These are phyloP conservation scores for Strobilomyces dryophilus DNA, from an alignment of 768 basidiomycete species.

Conservation along the genomic window DNA sequence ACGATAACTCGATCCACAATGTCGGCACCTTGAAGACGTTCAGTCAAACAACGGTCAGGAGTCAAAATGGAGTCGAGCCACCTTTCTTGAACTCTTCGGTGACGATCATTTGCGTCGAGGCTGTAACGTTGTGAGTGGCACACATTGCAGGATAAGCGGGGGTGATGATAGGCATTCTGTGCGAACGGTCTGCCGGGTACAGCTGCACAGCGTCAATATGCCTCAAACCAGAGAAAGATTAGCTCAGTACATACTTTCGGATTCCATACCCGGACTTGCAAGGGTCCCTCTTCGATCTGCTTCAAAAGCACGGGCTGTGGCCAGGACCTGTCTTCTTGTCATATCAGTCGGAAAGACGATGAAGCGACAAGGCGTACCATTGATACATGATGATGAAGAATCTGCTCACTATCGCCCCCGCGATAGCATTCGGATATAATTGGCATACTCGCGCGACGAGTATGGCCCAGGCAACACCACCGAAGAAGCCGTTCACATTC, in stretches of 20 bases:
- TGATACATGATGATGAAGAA: constrained; percentile 99
- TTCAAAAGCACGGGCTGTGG: constrained; percentile 97
- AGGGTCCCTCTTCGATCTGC: constrained; percentile 92
- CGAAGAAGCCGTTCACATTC: constrained; percentile 95
- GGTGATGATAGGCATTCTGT: constrained; percentile 99
- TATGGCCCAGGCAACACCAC: constrained; percentile 98
- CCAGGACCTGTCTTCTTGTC: constrained; percentile 71
- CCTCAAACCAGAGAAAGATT: too few species aligned
- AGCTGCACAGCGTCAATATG: constrained; percentile 43
- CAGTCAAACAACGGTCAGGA: constrained; percentile 8
- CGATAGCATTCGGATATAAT: constrained; percentile 90
- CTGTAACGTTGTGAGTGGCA: constrained; percentile 95
- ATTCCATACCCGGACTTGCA: constrained; percentile 97
- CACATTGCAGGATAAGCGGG: constrained; percentile 99
- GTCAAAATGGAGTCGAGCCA: constrained; percentile 20
- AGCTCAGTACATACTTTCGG: constrained; percentile 59
- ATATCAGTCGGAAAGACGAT: constrained; percentile 1
- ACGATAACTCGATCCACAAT: constrained; percentile 92
- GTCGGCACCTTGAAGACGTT: constrained; percentile 65
- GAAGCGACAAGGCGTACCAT: constrained; percentile 57
- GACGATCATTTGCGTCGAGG: constrained; percentile 94
- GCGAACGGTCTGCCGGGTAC: constrained; percentile 89
- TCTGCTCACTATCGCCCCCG: constrained; percentile 92
- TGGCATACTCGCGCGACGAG: constrained; percentile 99
- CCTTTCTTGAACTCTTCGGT: constrained; percentile 95